phyloP scores from a whole-genome alignment of 176 grass and related monocot species.

The Avena atlantica region DNA sequence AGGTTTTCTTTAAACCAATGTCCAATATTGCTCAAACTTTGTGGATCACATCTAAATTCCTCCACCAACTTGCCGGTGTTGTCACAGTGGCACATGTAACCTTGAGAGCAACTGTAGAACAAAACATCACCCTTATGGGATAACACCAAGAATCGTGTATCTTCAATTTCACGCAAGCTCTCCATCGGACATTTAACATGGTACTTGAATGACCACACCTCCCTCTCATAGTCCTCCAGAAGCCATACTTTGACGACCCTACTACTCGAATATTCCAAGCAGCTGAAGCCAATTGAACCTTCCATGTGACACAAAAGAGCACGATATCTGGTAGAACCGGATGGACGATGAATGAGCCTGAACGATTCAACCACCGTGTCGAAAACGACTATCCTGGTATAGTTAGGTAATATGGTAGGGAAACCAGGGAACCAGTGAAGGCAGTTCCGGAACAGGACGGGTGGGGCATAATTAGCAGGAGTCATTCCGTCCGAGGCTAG shows the following conservation, averaged over 20 bases:
- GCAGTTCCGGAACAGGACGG: not conserved
- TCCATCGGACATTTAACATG: not conserved
- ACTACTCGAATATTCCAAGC: not conserved
- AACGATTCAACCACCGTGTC: constrained; percentile 9
- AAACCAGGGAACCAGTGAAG: not conserved
- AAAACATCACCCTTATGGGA: not conserved
- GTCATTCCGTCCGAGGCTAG: not conserved
- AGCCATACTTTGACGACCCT: not conserved
- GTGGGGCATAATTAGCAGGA: not conserved
- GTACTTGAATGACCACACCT: constrained; percentile 4
- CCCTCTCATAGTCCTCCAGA: not conserved
- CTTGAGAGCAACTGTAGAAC: not conserved
- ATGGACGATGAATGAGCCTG: not conserved
- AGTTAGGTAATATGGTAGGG: not conserved
- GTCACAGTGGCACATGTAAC: not conserved
- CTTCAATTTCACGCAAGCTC: not conserved
- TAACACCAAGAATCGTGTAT: not conserved
- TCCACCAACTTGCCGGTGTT: not conserved
- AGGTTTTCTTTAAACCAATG: not conserved
- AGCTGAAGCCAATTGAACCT: not conserved
- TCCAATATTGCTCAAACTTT: not conserved
- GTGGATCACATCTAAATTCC: not conserved
- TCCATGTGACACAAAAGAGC: not conserved
- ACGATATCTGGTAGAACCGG: not conserved
- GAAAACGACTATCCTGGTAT: not conserved